phyloP scores from a whole-genome alignment of 2,329 filamentous ascomycete species.

The Epichloe sibirici region DNA sequence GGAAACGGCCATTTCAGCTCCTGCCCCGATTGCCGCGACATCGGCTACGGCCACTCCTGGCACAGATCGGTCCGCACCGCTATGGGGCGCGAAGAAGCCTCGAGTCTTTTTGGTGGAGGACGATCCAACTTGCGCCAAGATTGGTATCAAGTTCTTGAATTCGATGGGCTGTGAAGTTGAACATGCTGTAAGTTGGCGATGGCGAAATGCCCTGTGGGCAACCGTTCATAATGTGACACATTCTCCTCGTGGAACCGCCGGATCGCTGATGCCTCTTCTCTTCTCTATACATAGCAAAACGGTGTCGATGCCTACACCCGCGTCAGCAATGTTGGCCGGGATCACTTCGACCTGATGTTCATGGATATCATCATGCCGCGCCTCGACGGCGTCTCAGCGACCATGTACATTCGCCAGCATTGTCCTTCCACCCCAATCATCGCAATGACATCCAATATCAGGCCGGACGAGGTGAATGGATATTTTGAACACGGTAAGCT shows the following conservation, averaged over 20 bases:
- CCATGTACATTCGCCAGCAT: slow-evolving; percentile 82
- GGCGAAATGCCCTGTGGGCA: not conserved
- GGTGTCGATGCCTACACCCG: slow-evolving; percentile 87
- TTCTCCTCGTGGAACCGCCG: not conserved
- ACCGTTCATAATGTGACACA: too few relatives aligned
- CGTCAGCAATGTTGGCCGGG: slow-evolving; percentile 40
- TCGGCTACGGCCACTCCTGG: slow-evolving; percentile 10
- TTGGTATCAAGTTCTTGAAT: slow-evolving; percentile 54
- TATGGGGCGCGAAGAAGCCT: slow-evolving; percentile 54
- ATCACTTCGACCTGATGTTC: slow-evolving; percentile 55
- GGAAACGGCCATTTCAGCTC: slow-evolving; percentile 15
- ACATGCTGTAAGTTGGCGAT: slow-evolving; percentile 41
- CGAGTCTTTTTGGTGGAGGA: slow-evolving; percentile 86
- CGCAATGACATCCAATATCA: slow-evolving; percentile 97
- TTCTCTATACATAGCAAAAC: slow-evolving; percentile 35
- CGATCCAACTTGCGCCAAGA: slow-evolving; percentile 53
- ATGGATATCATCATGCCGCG: slow-evolving; percentile 98
- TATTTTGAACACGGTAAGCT: slow-evolving; percentile 89
- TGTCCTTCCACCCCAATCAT: slow-evolving; percentile 77
- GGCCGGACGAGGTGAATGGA: slow-evolving; percentile 90
- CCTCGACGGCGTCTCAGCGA: slow-evolving; percentile 87
- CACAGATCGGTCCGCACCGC: slow-evolving; percentile 27
- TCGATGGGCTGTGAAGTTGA: slow-evolving; percentile 57
- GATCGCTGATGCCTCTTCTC: slow-evolving; percentile 8
- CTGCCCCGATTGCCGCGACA: slow-evolving; percentile 10